These are phyloP conservation scores for Artemisia tridentata DNA, from an alignment of 129 eudicot genomes.

Conservation along the genomic window DNA sequence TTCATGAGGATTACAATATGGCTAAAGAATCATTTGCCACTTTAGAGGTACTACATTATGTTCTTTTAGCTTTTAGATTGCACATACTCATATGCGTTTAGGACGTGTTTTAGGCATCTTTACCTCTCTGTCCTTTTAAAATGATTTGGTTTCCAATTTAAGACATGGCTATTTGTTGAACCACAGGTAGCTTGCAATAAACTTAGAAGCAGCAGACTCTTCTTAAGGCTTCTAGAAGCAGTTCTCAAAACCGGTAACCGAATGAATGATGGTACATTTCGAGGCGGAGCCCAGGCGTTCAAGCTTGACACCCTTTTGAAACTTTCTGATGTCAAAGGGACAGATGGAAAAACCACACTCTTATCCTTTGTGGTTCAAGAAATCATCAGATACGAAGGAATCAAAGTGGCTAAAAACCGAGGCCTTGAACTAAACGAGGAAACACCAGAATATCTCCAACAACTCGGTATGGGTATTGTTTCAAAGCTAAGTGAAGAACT, in stretches of 20 bases:
- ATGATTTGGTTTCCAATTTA: too few species aligned
- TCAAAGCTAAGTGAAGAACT: constrained; percentile 64
- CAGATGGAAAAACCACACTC: constrained; percentile 89
- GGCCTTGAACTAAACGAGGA: constrained; percentile 46
- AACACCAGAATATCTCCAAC: constrained; percentile 45
- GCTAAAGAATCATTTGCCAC: constrained; percentile 58
- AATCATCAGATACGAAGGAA: constrained; percentile 74
- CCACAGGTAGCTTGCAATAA: constrained; percentile 76
- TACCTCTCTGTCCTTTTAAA: too few species aligned
- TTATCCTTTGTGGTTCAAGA: constrained; percentile 84
- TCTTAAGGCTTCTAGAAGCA: constrained; percentile 89
- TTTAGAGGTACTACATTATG: constrained; percentile 51
- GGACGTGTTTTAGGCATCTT: too few species aligned
- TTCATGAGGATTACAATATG: constrained; percentile 61
- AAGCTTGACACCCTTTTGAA: constrained; percentile 89
- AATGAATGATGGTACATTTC: constrained; percentile 84
- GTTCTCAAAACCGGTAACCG: constrained; percentile 95
- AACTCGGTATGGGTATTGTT: constrained; percentile 66
- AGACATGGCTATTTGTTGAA: not conserved
- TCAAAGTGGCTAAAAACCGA: constrained; percentile 56
- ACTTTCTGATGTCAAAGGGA: constrained; percentile 81
- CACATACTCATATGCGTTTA: not conserved
- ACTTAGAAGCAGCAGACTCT: constrained; percentile 74
- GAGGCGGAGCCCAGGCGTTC: constrained; percentile 91
- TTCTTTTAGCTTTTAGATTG: not conserved